Base-by-base conservation (phyloP, 2,329 filamentous ascomycete genomes). In the Colletotrichum gloeosporioides region DNA sequence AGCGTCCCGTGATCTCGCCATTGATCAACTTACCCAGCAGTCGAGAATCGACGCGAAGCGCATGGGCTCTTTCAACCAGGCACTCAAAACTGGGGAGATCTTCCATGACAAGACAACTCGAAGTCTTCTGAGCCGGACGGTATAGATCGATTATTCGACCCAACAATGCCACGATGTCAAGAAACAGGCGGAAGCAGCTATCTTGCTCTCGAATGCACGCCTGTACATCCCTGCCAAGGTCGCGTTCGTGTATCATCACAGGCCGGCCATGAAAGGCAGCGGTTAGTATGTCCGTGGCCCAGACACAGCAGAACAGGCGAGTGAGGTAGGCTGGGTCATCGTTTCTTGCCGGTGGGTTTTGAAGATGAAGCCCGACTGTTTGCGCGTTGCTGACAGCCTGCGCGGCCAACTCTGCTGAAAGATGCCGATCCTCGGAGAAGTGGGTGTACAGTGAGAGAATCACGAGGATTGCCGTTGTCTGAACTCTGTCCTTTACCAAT, bases 381-480 rank as follows among this genome's bases (percentile, higher is more conserved):
- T 79, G 79, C n/a, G 79, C 77, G 29, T 80, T 77, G 10, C 74
- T 79, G 7, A 80, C 77, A 12, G 79, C 78, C 67, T 80, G 79
- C 8, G 79, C 79, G 16, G 78, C 74, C 22, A 78, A 57, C 22
- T 78, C 77, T 16, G 76, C 70, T 12, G 77, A 75, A 8, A 78
- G 61, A 36, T 78, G 77, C 4, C 73, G 77, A 39, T 78, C 77
- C 16, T 65, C 65, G 36, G 74, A 75, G 32, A 72, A 78, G 36
- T 78, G 71, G 3, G 77, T 72, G 22, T 70, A 75, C 1, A 78
- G 62, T 2, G 83, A 83, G 32, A 87, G 82, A 7, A 80, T 76
- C n/a, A 85, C 79, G 59, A 87, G 86, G 4, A 83, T 77, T 18
- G 79, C 75, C 3, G 81, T 83, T 10, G 73, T 53, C 34, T 73